Base-by-base conservation (phyloP, 352 stramenopile genomes). In the Labyrinthula sp. region DNA sequence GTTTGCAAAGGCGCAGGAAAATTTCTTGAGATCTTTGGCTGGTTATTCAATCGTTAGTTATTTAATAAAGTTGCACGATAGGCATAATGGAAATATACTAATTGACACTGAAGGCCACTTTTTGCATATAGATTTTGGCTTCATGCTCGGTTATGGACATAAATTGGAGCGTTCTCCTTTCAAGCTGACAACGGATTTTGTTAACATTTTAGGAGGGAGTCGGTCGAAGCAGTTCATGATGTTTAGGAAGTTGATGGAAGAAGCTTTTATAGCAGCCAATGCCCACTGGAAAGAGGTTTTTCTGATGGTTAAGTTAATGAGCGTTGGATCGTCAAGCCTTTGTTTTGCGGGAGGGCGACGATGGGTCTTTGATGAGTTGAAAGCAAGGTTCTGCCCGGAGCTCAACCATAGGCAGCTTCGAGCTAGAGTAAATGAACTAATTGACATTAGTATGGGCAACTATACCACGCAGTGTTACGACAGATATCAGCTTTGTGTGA, bases 121-220 rank as follows among this genome's bases (percentile, higher is more conserved):
- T 6, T 89, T 99, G 50, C 86, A 97, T 64, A 99, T 99, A 54
- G 91, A 99, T 62, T 99, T 95, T 68, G 91, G 91, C 4, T 99
- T 99, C 62, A 66, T 96, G 28, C 78, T 99, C 41, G 87, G 86
- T 18, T 95, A 94, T 68, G 89, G 82, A 23, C 89, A 89, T 0
- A 93, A 72, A 35, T 89, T 99, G 46, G 91, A 99, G 65, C 90
- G 81, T 26, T 88, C 88, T 34, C 89, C 91, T 18, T 99, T 99
- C 73, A 99, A 99, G 60, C 67, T 99, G 3, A 97, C 89, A n/a
- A 69, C 71, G 29, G 91, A 99, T 48, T 95, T 97, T 70, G 82
- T 97, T 7, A 79, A 95, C 45, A 83, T 92, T 3, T 89, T 97
- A 75, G 85, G 81, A 26, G 88, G 88, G 5, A 73, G 79, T 1